phyloP scores from a whole-genome alignment of 495 filamentous ascomycete genomes.

The Penicillium flavigenum region DNA sequence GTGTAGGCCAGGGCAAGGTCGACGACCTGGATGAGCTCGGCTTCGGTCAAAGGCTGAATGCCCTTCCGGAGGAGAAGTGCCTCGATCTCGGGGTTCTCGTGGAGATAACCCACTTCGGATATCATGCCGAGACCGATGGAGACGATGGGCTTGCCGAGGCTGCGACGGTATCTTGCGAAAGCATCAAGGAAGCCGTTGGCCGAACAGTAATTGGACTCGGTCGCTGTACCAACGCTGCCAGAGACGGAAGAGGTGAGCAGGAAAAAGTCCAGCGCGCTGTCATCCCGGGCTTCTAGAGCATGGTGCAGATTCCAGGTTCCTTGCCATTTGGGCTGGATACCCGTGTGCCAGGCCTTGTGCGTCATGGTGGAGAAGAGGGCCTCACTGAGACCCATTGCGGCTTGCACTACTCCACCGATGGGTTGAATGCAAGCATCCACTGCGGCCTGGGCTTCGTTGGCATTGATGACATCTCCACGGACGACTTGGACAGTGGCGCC shows the following conservation, averaged over 20 bases:
- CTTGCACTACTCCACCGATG: slow-evolving; percentile 39
- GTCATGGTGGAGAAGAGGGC: slow-evolving; percentile 24
- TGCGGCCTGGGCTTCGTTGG: slow-evolving; percentile 14
- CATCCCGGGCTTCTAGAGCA: slow-evolving; percentile 12
- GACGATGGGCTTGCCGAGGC: slow-evolving; percentile 20
- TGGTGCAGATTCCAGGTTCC: slow-evolving; percentile 28
- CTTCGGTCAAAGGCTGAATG: slow-evolving; percentile 44
- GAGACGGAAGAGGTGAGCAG: slow-evolving; percentile 33
- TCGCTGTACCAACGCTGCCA: slow-evolving; percentile 29
- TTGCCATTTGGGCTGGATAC: slow-evolving; percentile 25
- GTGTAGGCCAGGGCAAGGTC: slow-evolving; percentile 29
- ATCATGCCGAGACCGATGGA: slow-evolving; percentile 37
- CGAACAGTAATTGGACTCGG: slow-evolving; percentile 35
- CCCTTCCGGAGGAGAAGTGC: slow-evolving; percentile 25
- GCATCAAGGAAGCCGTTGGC: slow-evolving; percentile 35
- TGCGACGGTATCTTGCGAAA: slow-evolving; percentile 33
- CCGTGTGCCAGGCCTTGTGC: slow-evolving; percentile 14
- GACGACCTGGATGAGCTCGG: slow-evolving; percentile 31
- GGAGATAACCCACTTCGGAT: slow-evolving; percentile 37
- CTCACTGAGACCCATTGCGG: slow-evolving; percentile 40
- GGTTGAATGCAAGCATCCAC: slow-evolving; percentile 22
- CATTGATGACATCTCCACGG: slow-evolving; percentile 31
- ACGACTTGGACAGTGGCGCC: slow-evolving; percentile 29
- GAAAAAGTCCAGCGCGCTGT: slow-evolving; percentile 33
- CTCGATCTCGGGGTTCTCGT: slow-evolving; percentile 37